Conservation (phyloP, 2,329 filamentous ascomycete species). For the Scolecobasidium constrictum region DNA sequence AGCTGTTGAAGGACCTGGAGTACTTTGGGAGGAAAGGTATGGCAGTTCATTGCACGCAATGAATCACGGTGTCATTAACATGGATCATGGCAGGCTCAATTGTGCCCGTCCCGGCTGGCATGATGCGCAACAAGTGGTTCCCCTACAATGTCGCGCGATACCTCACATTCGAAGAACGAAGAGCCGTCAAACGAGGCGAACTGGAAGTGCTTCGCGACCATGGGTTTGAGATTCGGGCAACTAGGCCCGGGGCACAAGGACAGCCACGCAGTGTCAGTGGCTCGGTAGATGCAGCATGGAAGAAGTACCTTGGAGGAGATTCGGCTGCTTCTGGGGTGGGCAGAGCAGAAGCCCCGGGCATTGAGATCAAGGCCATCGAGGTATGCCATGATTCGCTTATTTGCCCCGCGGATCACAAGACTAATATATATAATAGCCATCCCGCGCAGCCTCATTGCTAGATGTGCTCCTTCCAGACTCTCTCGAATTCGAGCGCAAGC, state of each 20-base stretch:
- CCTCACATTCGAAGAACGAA: slow-evolving; percentile 33
- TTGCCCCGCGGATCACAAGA: background rate
- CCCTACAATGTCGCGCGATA: slow-evolving; percentile 42
- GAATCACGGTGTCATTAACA: no score
- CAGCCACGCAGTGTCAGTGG: background rate
- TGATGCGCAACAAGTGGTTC: slow-evolving; percentile 46
- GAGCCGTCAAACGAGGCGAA: slow-evolving; percentile 33
- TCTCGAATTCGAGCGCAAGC: slow-evolving; percentile 37
- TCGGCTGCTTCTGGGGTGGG: background rate
- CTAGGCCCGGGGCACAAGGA: background rate
- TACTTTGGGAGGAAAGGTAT: slow-evolving; percentile 7
- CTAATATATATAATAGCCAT: slow-evolving; percentile 26
- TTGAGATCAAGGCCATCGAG: slow-evolving; percentile 1
- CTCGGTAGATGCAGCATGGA: background rate
- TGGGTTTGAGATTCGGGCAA: slow-evolving; percentile 24
- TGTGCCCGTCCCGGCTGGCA: slow-evolving; percentile 21
- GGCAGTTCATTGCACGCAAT: background rate
- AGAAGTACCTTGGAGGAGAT: background rate
- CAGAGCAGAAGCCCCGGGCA: background rate
- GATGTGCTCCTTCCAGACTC: slow-evolving; percentile 34
- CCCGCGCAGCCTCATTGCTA: slow-evolving; percentile 36
- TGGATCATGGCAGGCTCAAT: slow-evolving; percentile 25
- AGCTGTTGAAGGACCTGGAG: slow-evolving; percentile 4
- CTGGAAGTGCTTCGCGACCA: slow-evolving; percentile 35
- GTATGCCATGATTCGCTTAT: background rate